phyloP scores from a whole-genome alignment of 2,329 filamentous ascomycete species.

The Parascedosporium putredinis region DNA sequence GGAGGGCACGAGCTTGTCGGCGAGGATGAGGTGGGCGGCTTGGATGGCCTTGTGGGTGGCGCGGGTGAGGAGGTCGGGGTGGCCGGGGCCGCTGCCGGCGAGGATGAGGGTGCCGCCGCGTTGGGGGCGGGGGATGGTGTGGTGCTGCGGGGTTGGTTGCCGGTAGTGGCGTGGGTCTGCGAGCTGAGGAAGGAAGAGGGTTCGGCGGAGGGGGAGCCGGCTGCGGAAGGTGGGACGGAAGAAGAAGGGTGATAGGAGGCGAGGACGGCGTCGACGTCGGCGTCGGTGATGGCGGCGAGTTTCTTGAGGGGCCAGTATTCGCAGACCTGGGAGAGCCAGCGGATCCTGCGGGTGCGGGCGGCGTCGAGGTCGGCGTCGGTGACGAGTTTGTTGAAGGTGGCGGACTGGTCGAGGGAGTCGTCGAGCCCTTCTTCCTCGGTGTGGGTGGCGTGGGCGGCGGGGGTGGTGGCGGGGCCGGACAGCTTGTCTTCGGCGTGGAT shows the following conservation, averaged over 20 bases:
- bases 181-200: background rate
- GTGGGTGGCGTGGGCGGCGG: too few species aligned
- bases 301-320: slow-evolving; percentile 93
- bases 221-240: slow-evolving; percentile 11
- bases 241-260: slow-evolving; percentile 39
- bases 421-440: slow-evolving; percentile 34
- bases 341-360: slow-evolving; percentile 69
- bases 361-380: slow-evolving; percentile 62
- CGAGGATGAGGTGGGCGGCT: slow-evolving; percentile 66
- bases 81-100: slow-evolving; percentile 84
- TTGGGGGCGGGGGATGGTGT: too few species aligned
- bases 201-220: slow-evolving; percentile 1
- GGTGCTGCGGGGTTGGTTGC: slow-evolving; percentile 12
- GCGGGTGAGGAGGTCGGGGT: slow-evolving; percentile 81
- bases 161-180: slow-evolving; percentile 8
- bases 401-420: slow-evolving; percentile 62
- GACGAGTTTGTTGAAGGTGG: slow-evolving; percentile 77
- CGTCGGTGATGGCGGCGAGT: slow-evolving; percentile 68
- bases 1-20: slow-evolving; percentile 76
- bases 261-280: slow-evolving; percentile 69
- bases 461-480: slow-evolving; percentile 14
- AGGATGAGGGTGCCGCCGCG: slow-evolving; percentile 65
- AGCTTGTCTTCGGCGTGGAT: slow-evolving; percentile 62
- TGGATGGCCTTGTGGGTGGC: slow-evolving; percentile 70
- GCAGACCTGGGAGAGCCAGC: slow-evolving; percentile 93